These are phyloP conservation scores for Halophytophthora batemanensis DNA, from an alignment of 352 stramenopile species.

Conservation along the genomic window DNA sequence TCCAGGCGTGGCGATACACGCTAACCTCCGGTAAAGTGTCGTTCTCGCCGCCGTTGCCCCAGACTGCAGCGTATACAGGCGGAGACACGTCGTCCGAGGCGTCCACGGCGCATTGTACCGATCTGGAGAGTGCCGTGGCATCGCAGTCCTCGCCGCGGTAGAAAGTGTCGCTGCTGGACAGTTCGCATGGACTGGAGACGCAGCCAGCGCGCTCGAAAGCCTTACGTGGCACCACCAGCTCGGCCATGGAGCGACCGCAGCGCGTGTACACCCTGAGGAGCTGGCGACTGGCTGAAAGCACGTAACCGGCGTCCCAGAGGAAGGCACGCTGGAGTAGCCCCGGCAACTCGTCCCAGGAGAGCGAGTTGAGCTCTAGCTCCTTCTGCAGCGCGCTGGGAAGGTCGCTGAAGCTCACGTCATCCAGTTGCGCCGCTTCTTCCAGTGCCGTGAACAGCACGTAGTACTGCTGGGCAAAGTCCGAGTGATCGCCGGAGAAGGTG, in stretches of 20 bases:
- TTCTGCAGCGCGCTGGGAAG: conserved; percentile 31
- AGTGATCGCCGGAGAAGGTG: conserved; percentile 51
- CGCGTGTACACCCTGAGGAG: conserved; percentile 59
- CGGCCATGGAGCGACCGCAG: conserved; percentile 59
- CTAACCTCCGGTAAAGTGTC: conserved; percentile 48
- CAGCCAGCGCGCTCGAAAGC: conserved; percentile 55
- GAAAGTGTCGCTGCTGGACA: conserved; percentile 26
- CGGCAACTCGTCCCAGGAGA: conserved; percentile 46
- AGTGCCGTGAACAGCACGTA: conserved; percentile 44
- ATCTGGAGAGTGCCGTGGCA: conserved; percentile 30
- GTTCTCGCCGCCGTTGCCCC: conserved; percentile 52
- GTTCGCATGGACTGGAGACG: conserved; percentile 17
- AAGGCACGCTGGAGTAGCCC: conserved; percentile 60
- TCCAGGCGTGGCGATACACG: conserved; percentile 52
- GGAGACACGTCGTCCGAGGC: conserved; percentile 25
- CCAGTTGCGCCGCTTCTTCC: conserved; percentile 28
- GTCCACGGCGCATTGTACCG: conserved; percentile 57
- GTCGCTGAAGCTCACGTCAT: conserved; percentile 10
- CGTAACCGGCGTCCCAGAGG: conserved; percentile 69
- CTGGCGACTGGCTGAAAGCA: conserved; percentile 27
- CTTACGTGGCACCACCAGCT: conserved; percentile 58
- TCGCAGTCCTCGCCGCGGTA: conserved; percentile 46
- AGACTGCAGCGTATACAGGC: conserved; percentile 42
- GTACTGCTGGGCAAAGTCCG: conserved; percentile 68
- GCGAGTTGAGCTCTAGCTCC: conserved; percentile 29